Conservation (phyloP, 441 rosid species). For the Pelargonium australe region DNA sequence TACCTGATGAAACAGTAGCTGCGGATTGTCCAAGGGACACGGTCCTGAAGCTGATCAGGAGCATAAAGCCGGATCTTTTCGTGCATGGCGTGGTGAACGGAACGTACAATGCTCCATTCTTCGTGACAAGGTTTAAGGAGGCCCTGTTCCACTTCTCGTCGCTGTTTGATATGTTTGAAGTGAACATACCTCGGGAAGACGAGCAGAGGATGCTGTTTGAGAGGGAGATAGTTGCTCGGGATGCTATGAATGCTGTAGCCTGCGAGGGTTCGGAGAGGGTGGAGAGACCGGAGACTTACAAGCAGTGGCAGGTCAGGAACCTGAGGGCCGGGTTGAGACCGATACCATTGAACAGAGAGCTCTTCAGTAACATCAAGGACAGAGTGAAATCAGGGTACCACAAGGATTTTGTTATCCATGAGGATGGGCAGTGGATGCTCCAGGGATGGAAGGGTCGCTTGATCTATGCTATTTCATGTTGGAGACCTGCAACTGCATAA, state of each 20-base stretch:
- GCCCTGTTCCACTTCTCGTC: slow-evolving; percentile 79
- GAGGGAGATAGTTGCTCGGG: slow-evolving; percentile 49
- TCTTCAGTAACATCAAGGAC: slow-evolving; percentile 33
- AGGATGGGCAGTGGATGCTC: slow-evolving; percentile 63
- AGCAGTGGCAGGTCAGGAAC: slow-evolving; percentile 73
- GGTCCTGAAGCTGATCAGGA: slow-evolving; percentile 53
- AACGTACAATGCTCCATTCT: slow-evolving; percentile 71
- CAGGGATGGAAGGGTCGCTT: slow-evolving; percentile 78
- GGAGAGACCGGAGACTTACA: slow-evolving; percentile 77
- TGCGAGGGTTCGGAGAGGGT: slow-evolving; percentile 74
- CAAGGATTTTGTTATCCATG: slow-evolving; percentile 46
- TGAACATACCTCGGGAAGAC: slow-evolving; percentile 43
- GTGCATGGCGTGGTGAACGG: slow-evolving; percentile 69
- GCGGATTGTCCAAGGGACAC: slow-evolving; percentile 63
- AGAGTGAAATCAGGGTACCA: slow-evolving; percentile 39
- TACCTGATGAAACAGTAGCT: slow-evolving; percentile 67
- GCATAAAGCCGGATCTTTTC: slow-evolving; percentile 58
- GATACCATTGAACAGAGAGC: slow-evolving; percentile 36
- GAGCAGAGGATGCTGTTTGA: slow-evolving; percentile 52
- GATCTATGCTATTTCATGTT: slow-evolving; percentile 41
- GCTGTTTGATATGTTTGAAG: slow-evolving; percentile 68
- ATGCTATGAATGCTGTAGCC: slow-evolving; percentile 71
- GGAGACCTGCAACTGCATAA: slow-evolving; percentile 37
- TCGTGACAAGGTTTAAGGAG: slow-evolving; percentile 69
- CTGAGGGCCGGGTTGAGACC: slow-evolving; percentile 58